Percentiles rank a stretch among this genome's conserved stretches.
These are phyloP conservation scores for Rhytidhysteron rufulum DNA, from an alignment of 2,329 filamentous ascomycete species.

Conservation along the genomic window DNA sequence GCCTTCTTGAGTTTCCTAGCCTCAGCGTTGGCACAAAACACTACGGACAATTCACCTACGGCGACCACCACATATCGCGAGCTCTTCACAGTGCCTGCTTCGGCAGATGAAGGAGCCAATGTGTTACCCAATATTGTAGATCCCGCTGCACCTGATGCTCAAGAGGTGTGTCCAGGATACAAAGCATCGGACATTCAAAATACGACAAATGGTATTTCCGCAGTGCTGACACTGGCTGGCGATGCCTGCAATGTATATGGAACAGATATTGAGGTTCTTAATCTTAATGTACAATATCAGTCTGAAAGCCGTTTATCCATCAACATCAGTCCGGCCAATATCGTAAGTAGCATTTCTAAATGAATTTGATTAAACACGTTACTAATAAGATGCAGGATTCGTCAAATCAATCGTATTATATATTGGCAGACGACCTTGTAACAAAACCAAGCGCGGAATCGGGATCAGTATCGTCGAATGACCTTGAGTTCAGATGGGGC, in stretches of 20 bases:
- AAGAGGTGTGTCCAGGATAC: conserved; percentile 61
- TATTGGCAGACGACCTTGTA: conserved; percentile 62
- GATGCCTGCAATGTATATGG: conserved; percentile 70
- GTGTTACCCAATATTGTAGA: conserved; percentile 61
- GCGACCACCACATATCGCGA: conserved; percentile 25
- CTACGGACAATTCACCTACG: conserved; percentile 16
- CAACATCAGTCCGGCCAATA: conserved; percentile 63
- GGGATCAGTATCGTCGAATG: conserved; percentile 30
- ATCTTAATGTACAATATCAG: conserved; percentile 66
- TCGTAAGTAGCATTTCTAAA: conserved; percentile 34
- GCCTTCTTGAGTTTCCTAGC: conserved; percentile 20
- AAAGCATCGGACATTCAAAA: conserved; percentile 49
- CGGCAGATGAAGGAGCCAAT: conserved; percentile 28
- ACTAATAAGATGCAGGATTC: conserved; percentile 31
- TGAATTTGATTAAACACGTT: not conserved
- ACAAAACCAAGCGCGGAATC: conserved; percentile 50
- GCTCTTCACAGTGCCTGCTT: conserved; percentile 35
- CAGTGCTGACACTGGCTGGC: conserved; percentile 51
- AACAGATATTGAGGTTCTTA: conserved; percentile 64
- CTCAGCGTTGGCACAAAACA: conserved; percentile 19
- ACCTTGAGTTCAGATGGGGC: conserved; percentile 51
- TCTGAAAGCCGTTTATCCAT: conserved; percentile 63
- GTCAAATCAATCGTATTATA: conserved; percentile 63
- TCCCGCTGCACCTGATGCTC: conserved; percentile 59
- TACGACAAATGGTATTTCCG: conserved; percentile 47